A percentile compares a stretch with the other conserved stretches of the same genome.
These are phyloP conservation scores for Pseudocercospora eumusae DNA, from an alignment of 2,329 filamentous ascomycete genomes.

Conservation along the genomic window DNA sequence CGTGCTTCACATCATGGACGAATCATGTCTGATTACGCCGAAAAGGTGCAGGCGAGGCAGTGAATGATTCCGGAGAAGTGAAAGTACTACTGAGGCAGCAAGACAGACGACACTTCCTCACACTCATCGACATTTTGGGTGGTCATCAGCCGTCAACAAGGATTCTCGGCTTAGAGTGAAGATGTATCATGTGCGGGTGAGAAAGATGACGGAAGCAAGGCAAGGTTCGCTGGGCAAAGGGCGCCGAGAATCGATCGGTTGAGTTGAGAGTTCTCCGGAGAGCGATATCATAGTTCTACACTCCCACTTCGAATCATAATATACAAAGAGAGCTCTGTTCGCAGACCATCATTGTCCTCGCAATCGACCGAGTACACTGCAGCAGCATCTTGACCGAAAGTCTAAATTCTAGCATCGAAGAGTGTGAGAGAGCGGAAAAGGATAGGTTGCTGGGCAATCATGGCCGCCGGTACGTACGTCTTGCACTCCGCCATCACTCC, in stretches of 20 bases:
- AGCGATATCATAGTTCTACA: neutral
- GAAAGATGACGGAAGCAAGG: neutral
- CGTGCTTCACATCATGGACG: neutral
- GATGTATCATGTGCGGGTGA: too few species aligned
- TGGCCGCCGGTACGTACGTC: conserved; percentile 6
- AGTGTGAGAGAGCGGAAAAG: neutral
- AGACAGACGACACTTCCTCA: conserved; percentile 1
- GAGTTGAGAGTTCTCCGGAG: neutral
- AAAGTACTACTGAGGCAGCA: neutral
- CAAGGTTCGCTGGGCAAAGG: neutral
- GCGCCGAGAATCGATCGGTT: neutral
- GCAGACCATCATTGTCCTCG: conserved; percentile 9
- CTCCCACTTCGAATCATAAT: neutral
- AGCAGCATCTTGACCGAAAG: conserved; percentile 5
- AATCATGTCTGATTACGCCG: neutral
- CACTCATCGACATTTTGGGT: neutral
- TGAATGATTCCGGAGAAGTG: neutral
- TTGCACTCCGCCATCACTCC: conserved; percentile 1
- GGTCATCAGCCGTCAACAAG: neutral
- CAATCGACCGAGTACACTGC: too few species aligned
- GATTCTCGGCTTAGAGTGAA: neutral
- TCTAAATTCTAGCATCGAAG: conserved; percentile 11
- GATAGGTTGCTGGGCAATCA: conserved; percentile 2
- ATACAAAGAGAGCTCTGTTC: neutral
- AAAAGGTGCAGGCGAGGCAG: neutral